Evolutionary conservation across 306 rosid genomes (phyloP), one percentile per base, ranked within the genome.

Genomic region (Medicago arabica): DNA sequence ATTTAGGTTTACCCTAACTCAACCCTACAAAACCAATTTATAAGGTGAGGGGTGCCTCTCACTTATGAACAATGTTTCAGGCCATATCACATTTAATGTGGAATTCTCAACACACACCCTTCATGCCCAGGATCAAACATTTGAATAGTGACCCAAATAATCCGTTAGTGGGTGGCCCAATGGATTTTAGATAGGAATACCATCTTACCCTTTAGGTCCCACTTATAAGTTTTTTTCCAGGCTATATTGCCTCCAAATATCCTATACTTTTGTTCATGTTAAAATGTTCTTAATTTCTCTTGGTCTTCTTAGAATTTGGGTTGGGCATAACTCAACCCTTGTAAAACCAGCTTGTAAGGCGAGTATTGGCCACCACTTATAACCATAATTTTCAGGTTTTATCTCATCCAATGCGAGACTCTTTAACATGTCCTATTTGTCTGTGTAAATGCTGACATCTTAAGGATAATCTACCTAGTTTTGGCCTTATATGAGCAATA

Each of bases 401-500:
- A 18, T 9, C 1, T 17, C 5, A 17, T 54, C 23, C 7, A 18
- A 9, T 19, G 8, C 9, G 34, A 55, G 61, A 55, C 31, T 9
- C 61, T 55, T 55, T 1, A 18, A 18, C 14, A 9, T 8, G 31
- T 19, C 61, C 2, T 44, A 17, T 72, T 31, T 80, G 49, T 34
- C 69, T 25, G 31, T 75, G 21, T 41, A 34, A 57, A 61, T 63
- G 36, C 36, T 31, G 36, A 31, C 36, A 31, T 31, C 36, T 31
- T 3, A 6, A 31, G 36, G 36, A 31, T 31, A 5, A 31, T 31
- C 36, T 31, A 31, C 36, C 36, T 31, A 25, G 38, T 79, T 58
- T 41, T 34, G 38, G 9, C 59, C 70, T 28, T 58, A 38, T 61
- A 15, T 51, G 67, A 62, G 68, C 54, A 75, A 62, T 77, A 58